These are phyloP conservation scores for Geotrichum phurueaensis DNA, from an alignment of 1,139 yeast species.

Conservation along the genomic window DNA sequence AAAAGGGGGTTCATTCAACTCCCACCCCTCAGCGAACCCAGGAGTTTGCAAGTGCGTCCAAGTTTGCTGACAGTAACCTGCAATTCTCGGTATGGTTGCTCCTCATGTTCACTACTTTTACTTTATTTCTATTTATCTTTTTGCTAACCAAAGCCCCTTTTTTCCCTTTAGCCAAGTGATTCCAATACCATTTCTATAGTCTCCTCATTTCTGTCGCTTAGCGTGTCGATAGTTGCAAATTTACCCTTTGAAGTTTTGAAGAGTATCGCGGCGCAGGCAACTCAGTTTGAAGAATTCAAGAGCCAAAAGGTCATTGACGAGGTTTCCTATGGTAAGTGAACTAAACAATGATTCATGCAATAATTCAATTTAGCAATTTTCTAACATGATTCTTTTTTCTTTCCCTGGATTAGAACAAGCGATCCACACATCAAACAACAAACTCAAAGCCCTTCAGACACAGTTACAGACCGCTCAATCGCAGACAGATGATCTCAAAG, in stretches of 20 bases:
- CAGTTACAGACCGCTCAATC: conserved; percentile 30
- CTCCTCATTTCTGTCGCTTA: conserved; percentile 26
- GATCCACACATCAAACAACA: conserved; percentile 38
- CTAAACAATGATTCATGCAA: background rate
- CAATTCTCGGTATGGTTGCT: conserved; percentile 1
- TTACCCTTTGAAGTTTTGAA: conserved; percentile 28
- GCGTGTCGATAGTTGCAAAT: conserved; percentile 22
- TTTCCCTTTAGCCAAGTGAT: background rate
- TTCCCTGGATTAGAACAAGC: conserved; percentile 45
- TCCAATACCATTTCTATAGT: conserved; percentile 10
- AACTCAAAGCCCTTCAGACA: conserved; percentile 33
- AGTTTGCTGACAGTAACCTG: background rate
- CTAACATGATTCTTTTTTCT: background rate
- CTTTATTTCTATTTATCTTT: background rate
- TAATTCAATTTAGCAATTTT: background rate
- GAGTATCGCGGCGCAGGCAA: conserved; percentile 42
- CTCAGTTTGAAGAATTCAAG: conserved; percentile 45
- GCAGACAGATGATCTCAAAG: conserved; percentile 34
- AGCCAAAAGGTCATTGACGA: conserved; percentile 50
- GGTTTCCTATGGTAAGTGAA: conserved; percentile 33
- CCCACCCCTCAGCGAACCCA: background rate
- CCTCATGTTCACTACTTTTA: background rate
- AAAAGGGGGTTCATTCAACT: background rate
- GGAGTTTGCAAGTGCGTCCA: background rate
- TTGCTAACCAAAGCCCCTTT: background rate